These are phyloP conservation scores for Vicia villosa DNA, from an alignment of 306 rosid genomes.

Conservation along the genomic window DNA sequence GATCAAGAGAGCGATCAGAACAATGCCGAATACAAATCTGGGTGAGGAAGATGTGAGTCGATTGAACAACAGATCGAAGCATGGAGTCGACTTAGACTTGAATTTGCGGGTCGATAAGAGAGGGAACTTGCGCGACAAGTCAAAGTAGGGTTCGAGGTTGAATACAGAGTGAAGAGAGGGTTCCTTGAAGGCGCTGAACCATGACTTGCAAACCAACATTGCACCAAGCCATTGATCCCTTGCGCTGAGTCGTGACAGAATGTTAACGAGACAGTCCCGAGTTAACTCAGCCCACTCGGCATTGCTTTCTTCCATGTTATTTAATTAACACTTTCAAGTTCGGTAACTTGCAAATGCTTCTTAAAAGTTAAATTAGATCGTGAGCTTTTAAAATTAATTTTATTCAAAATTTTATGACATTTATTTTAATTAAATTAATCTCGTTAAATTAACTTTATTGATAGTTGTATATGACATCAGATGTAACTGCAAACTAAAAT, in stretches of 20 bases:
- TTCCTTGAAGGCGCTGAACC: constrained; percentile 71
- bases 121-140: constrained; percentile 46
- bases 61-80: constrained; percentile 68
- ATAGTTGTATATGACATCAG: too few species aligned
- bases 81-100: constrained; percentile 68
- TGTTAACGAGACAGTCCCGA: constrained; percentile 66
- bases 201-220: constrained; percentile 74
- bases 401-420: too few species aligned
- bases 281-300: constrained; percentile 80
- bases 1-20: constrained; percentile 52
- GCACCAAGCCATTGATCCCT: constrained; percentile 74
- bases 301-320: constrained; percentile 33
- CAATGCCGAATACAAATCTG: constrained; percentile 63
- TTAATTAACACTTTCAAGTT: too few species aligned
- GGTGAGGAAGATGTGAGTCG: constrained; percentile 56
- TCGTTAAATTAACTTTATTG: too few species aligned
- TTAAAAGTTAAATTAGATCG: too few species aligned
- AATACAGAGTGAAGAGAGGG: constrained; percentile 63
- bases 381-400: too few species aligned
- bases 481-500: too few species aligned
- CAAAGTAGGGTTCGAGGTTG: constrained; percentile 62
- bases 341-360: too few species aligned
- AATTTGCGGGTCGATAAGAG: constrained; percentile 68
- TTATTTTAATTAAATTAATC: too few species aligned
- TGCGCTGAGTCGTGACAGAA: constrained; percentile 66